Conservation (phyloP, 371 early-diverging fungal species). For the Mortierella sp. region DNA sequence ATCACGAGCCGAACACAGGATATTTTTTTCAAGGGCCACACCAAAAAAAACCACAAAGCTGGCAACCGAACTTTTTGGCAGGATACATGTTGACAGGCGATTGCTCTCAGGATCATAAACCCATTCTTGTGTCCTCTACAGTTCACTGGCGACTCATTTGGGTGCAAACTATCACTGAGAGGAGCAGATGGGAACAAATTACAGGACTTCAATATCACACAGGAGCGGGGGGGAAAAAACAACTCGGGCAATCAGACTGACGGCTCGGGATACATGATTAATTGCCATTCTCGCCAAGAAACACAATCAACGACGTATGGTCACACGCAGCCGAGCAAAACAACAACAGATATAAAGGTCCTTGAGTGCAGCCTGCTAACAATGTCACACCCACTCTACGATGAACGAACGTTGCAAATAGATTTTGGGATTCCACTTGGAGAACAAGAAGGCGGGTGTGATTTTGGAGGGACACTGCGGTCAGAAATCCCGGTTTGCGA, state of each 20-base stretch:
- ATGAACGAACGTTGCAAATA: too few relatives aligned
- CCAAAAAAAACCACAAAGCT: not conserved
- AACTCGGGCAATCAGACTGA: not conserved
- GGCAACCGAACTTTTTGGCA: not conserved
- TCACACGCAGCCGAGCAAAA: not conserved
- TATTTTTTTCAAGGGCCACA: not conserved
- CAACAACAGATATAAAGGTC: not conserved
- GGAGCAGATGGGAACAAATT: not conserved
- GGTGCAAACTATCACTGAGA: not conserved
- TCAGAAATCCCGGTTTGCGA: slow-evolving; percentile 87
- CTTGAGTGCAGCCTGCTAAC: not conserved
- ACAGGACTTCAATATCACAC: not conserved
- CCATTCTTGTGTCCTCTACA: not conserved
- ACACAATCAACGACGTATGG: not conserved
- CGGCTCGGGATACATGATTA: not conserved
- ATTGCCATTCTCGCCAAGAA: not conserved
- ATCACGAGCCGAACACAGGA: not conserved
- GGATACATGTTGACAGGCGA: not conserved
- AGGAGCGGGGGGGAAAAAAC: not conserved
- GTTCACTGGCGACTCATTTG: not conserved
- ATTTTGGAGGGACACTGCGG: slow-evolving; percentile 82
- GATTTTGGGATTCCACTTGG: slow-evolving; percentile 77
- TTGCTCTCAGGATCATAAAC: not conserved
- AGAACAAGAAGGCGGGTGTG: slow-evolving; percentile 78
- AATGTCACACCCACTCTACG: not conserved